These are phyloP conservation scores for Phenoliferia sp. DNA, from an alignment of 1,284 basidiomycete species.

Conservation along the genomic window DNA sequence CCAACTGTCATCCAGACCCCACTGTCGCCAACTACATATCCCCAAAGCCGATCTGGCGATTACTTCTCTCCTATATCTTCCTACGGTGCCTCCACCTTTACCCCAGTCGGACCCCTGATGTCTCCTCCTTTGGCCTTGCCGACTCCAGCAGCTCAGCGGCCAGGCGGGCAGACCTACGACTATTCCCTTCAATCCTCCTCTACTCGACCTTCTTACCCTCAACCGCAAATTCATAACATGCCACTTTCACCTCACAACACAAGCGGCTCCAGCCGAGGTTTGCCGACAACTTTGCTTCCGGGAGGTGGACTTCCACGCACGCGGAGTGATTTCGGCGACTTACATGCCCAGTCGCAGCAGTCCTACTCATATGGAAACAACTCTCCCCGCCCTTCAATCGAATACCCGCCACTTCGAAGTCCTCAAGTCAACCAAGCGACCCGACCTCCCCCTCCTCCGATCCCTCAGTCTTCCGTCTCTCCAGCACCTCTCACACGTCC, in stretches of 20 bases:
- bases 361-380: slow-evolving; percentile 51
- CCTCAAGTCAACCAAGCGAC: slow-evolving; percentile 65
- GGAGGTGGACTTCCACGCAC: slow-evolving; percentile 61
- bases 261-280: too few relatives aligned
- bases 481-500: slow-evolving; percentile 14
- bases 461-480: slow-evolving; percentile 29
- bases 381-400: slow-evolving; percentile 53
- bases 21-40: not conserved
- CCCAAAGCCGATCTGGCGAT: not conserved
- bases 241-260: too few relatives aligned
- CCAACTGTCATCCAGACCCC: not conserved
- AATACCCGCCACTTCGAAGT: slow-evolving; percentile 72
- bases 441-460: slow-evolving; percentile 49
- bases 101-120: not conserved
- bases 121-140: slow-evolving; percentile 30
- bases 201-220: slow-evolving; percentile 10
- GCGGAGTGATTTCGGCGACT: slow-evolving; percentile 72
- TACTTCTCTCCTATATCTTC: not conserved
- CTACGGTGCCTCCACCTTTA: not conserved
- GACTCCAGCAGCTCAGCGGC: slow-evolving; percentile 29
- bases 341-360: slow-evolving; percentile 54
- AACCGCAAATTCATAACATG: slow-evolving; percentile 29
- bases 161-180: slow-evolving; percentile 19
- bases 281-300: slow-evolving; percentile 69
- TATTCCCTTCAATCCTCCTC: slow-evolving; percentile 10